Evolutionary conservation across 2,329 filamentous ascomycete genomes (phyloP).

Genomic region (Oidium heveae): DNA sequence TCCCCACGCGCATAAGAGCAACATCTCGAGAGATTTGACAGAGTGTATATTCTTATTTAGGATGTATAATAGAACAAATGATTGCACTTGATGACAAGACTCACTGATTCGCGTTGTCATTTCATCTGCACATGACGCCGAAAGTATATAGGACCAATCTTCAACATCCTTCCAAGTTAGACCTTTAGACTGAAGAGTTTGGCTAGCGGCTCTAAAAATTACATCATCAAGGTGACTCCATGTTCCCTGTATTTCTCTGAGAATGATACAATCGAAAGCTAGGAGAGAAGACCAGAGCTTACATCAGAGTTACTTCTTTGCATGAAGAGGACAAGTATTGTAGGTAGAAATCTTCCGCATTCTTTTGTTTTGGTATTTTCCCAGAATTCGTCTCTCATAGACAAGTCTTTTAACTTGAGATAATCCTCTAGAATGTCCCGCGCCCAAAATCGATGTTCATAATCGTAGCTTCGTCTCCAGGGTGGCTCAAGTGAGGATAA

Average conservation of each 20-base stretch:
- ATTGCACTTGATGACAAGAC: slow-evolving; percentile 3
- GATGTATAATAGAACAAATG: slow-evolving; percentile 10
- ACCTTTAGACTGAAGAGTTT: slow-evolving; percentile 3
- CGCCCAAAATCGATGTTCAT: not conserved
- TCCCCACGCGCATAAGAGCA: slow-evolving; percentile 3
- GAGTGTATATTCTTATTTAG: slow-evolving; percentile 6
- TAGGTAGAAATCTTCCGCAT: not conserved
- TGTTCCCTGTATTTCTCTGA: not conserved
- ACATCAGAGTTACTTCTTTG: not conserved
- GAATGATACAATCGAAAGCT: not conserved
- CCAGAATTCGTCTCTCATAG: not conserved
- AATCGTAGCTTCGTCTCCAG: not conserved
- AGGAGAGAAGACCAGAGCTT: not conserved
- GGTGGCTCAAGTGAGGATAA: not conserved
- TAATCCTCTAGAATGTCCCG: not conserved
- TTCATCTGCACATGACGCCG: slow-evolving; percentile 5
- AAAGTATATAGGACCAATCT: slow-evolving; percentile 11
- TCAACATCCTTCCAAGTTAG: slow-evolving; percentile 7
- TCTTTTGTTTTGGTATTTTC: not conserved
- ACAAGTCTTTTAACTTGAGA: not conserved
- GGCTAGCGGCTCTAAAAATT: not conserved
- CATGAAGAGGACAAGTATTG: not conserved
- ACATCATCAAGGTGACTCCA: not conserved
- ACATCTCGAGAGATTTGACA: slow-evolving; percentile 4
- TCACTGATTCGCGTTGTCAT: slow-evolving; percentile 9